Conservation (phyloP, 805 yeast species). For the Wickerhamomyces chaumierensis region DNA sequence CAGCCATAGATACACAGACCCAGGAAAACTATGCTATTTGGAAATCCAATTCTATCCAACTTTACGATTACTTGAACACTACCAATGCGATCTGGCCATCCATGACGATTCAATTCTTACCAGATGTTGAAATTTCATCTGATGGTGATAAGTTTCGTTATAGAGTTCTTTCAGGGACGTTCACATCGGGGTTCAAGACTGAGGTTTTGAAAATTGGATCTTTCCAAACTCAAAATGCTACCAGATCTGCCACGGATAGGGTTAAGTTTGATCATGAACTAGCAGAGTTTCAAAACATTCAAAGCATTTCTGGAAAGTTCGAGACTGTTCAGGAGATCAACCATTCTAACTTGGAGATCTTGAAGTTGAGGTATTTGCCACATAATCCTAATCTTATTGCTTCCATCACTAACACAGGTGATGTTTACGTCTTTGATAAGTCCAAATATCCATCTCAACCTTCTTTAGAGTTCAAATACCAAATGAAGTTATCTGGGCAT, state of each 20-base stretch:
- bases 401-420: conserved; percentile 56
- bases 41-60: conserved; percentile 72
- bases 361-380: conserved; percentile 65
- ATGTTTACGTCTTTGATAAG: conserved; percentile 60
- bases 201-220: conserved; percentile 33
- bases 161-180: conserved; percentile 50
- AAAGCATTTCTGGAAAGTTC: conserved; percentile 24
- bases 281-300: conserved; percentile 21
- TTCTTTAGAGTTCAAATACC: conserved; percentile 30
- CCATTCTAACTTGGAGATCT: conserved; percentile 56
- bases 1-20: conserved; percentile 4
- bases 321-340: conserved; percentile 46
- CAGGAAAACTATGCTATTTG: conserved; percentile 31
- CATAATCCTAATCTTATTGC: conserved; percentile 80
- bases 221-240: conserved; percentile 17
- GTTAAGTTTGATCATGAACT: conserved; percentile 25
- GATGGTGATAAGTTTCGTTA: conserved; percentile 17
- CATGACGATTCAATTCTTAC: conserved; percentile 58
- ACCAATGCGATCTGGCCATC: conserved; percentile 62
- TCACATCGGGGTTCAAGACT: conserved; percentile 45
- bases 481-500: conserved; percentile 35
- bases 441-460: conserved; percentile 63
- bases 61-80: conserved; percentile 66
- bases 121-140: conserved; percentile 24
- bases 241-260: conserved; percentile 13